Conservation (phyloP, 1,284 basidiomycete species). For the Tilletia horrida region DNA sequence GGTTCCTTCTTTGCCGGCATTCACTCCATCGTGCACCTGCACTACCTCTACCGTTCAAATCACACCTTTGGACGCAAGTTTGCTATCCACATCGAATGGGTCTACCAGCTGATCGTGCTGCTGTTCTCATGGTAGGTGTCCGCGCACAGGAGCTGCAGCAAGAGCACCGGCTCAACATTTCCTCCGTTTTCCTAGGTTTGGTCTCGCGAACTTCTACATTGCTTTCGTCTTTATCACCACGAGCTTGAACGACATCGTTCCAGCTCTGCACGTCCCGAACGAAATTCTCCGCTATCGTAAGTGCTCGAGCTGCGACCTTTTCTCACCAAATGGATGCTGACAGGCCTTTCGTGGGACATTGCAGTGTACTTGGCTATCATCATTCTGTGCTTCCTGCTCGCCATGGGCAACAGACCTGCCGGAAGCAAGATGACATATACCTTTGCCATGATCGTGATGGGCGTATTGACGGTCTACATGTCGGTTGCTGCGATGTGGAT, state of each 20-base stretch:
- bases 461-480: constrained; percentile 49
- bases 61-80: constrained; percentile 49
- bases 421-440: constrained; percentile 48
- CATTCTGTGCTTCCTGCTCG: constrained; percentile 51
- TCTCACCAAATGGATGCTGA: not conserved
- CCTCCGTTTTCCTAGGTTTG: constrained; percentile 24
- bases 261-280: constrained; percentile 43
- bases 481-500: constrained; percentile 48
- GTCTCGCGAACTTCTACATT: constrained; percentile 46
- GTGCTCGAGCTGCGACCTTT: constrained; percentile 11
- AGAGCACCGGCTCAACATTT: not conserved
- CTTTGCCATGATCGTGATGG: constrained; percentile 50
- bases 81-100: constrained; percentile 50
- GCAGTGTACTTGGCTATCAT: constrained; percentile 35
- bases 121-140: constrained; percentile 42
- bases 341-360: not conserved
- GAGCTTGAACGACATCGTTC: constrained; percentile 37
- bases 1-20: constrained; percentile 53
- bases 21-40: constrained; percentile 54
- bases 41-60: constrained; percentile 52
- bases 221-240: constrained; percentile 49
- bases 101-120: constrained; percentile 50
- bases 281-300: constrained; percentile 49
- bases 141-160: no score
- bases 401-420: constrained; percentile 53